Evolutionary conservation across 345 rosid species (phyloP), one percentile per base, ranked within the genome.

Genomic region (Lepidium sativum): DNA sequence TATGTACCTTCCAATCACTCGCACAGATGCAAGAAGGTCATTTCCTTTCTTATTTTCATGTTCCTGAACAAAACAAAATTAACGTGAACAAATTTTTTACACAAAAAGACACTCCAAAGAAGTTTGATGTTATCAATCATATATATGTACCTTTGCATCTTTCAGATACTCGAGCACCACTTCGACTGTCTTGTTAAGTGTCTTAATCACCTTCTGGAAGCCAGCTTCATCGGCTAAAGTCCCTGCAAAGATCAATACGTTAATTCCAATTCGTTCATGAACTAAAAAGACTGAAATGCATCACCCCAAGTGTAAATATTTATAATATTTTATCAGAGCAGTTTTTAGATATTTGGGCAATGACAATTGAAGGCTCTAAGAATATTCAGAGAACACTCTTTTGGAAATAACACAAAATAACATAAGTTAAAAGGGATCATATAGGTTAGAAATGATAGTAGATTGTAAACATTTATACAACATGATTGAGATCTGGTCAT

Each of bases 11-110:
- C 97, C 96, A 72, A 86, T 72, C 57, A 87, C 74, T 15, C 97
- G 80, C 53, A 92, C 94, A 41, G 96, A 92, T 51, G 97, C 96
- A 74, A 89, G 89, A 75, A 92, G 92, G 52, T 92, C 98, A 81
- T 81, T 78, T 79, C 97, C 94, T 71, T 77, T 88, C 67, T 77
- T 84, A 17, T 57, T 80, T 42, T 84, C 86, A 78, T 89, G 96
- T 65, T 92, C 95, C 94, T 92, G 82, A 47, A 75, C 35, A 63
- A 68, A n/a, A 60, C 13, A 52, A 9, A 58, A 55, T 38, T 40
- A 55, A 33, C 50, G 45, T 67, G 16, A 54, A 20, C 15, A 15
- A 17, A 45, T 11, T 52, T 67, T 60, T 20, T 6, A 34, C 47
- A 53, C 27, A 55, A n/a, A 74, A 58, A 21, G 43, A 69, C 58